Evolutionary conservation across 495 filamentous ascomycete species (phyloP).

Genomic region (Darksidea phi): DNA sequence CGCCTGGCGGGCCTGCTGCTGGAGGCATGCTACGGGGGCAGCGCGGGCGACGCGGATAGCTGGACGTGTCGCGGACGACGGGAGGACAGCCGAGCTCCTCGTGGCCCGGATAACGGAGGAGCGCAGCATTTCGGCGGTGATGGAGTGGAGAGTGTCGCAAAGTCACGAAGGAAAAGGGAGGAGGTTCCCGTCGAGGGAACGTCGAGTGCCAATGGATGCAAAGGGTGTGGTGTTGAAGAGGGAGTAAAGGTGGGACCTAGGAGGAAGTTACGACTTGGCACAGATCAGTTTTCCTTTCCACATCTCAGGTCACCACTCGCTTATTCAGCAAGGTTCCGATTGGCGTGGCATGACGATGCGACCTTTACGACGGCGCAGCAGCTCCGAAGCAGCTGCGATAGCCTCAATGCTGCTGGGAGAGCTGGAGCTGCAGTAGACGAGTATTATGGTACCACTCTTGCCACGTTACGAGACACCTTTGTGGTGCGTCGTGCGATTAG

Average conservation of each 20-base stretch:
- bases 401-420: no score
- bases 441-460: no score
- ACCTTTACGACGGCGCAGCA: no score
- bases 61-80: conserved; percentile 37
- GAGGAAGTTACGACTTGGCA: neutral
- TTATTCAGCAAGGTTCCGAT: no score
- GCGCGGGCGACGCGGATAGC: conserved; percentile 25
- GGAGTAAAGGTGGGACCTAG: neutral
- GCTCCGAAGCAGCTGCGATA: no score
- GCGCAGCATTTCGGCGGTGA: conserved; percentile 28
- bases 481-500: no score
- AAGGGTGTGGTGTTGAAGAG: conserved; percentile 15
- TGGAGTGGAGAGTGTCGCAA: conserved; percentile 35
- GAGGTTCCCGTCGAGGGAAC: conserved; percentile 23
- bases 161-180: conserved; percentile 19
- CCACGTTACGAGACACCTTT: no score
- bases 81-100: conserved; percentile 36
- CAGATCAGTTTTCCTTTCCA: no score
- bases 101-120: conserved; percentile 36
- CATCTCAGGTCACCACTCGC: no score
- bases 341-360: no score
- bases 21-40: conserved; percentile 25
- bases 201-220: conserved; percentile 29
- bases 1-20: conserved; percentile 63
- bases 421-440: no score